Evolutionary conservation across 176 grass and related monocot genomes (phyloP).

Genomic region (Carex parvula): DNA sequence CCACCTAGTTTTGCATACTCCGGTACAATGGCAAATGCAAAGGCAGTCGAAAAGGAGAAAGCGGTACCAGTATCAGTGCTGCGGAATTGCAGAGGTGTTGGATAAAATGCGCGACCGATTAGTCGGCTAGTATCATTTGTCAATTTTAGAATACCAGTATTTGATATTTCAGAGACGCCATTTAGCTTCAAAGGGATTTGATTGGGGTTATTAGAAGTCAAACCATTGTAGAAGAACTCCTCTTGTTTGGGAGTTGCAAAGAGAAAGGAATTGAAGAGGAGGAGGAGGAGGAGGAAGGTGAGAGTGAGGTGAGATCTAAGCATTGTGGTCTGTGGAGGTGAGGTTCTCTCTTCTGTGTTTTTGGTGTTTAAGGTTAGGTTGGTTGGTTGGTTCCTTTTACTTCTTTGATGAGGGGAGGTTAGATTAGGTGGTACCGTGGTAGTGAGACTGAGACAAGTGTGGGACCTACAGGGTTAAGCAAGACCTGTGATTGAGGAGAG

Average conservation of each 20-base stretch:
- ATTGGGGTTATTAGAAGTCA: slow-evolving; percentile 39
- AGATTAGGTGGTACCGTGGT: neutral
- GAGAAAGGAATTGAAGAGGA: slow-evolving; percentile 6
- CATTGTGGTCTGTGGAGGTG: slow-evolving; percentile 7
- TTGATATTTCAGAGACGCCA: slow-evolving; percentile 50
- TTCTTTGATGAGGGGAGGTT: neutral
- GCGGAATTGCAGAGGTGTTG: slow-evolving; percentile 37
- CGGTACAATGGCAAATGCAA: slow-evolving; percentile 71
- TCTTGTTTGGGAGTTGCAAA: slow-evolving; percentile 25
- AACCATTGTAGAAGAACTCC: slow-evolving; percentile 59
- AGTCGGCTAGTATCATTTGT: slow-evolving; percentile 57
- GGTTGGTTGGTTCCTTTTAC: neutral
- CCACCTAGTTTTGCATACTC: slow-evolving; percentile 51
- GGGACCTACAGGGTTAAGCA: neutral
- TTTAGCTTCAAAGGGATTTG: slow-evolving; percentile 32
- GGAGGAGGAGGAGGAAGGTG: neutral
- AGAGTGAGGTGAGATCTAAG: slow-evolving; percentile 23
- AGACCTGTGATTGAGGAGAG: too few species aligned
- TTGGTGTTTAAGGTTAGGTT: neutral
- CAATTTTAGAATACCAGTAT: slow-evolving; percentile 45
- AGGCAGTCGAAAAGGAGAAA: slow-evolving; percentile 73
- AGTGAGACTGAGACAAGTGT: neutral
- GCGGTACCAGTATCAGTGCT: slow-evolving; percentile 34
- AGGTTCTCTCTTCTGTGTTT: neutral
- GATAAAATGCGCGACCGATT: slow-evolving; percentile 70